phyloP scores from a whole-genome alignment of 371 early-diverging fungal genomes.

The Haplosporangium sp. region DNA sequence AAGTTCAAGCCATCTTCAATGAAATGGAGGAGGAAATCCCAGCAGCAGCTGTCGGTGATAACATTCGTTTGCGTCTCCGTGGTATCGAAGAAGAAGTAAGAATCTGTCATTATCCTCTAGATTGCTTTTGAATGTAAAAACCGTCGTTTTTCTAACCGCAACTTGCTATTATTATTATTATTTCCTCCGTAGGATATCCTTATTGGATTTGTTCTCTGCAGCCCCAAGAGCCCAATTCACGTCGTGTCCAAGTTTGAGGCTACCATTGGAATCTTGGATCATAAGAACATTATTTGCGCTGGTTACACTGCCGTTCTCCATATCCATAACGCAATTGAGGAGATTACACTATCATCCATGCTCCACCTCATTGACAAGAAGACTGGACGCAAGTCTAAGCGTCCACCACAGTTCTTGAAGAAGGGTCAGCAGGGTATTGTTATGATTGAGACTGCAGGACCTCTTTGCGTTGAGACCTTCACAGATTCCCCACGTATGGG shows the following conservation, averaged over 20 bases:
- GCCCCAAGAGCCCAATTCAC: constrained; percentile 81
- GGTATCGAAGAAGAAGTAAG: constrained; percentile 93
- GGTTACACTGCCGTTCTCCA: constrained; percentile 95
- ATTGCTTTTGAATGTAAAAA: neutral
- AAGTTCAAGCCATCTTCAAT: constrained; percentile 85
- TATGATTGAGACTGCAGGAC: constrained; percentile 79
- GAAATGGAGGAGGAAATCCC: constrained; percentile 88
- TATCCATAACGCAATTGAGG: constrained; percentile 90
- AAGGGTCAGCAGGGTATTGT: constrained; percentile 88
- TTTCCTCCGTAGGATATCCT: constrained; percentile 65
- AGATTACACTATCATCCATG: constrained; percentile 83
- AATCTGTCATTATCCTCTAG: neutral
- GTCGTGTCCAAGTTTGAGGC: constrained; percentile 86
- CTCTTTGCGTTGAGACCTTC: constrained; percentile 91
- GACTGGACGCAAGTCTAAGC: constrained; percentile 85
- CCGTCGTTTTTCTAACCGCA: neutral
- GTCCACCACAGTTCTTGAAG: constrained; percentile 94
- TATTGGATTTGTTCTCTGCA: constrained; percentile 91
- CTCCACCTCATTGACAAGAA: constrained; percentile 92
- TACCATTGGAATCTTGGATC: constrained; percentile 90
- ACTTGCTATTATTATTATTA: neutral
- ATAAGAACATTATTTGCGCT: constrained; percentile 95
- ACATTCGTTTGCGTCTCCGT: constrained; percentile 89
- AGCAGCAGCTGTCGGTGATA: constrained; percentile 91
- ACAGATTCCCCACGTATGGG: constrained; percentile 93